These are phyloP conservation scores for Pistacia integerrima DNA, from an alignment of 345 rosid genomes.

Conservation along the genomic window DNA sequence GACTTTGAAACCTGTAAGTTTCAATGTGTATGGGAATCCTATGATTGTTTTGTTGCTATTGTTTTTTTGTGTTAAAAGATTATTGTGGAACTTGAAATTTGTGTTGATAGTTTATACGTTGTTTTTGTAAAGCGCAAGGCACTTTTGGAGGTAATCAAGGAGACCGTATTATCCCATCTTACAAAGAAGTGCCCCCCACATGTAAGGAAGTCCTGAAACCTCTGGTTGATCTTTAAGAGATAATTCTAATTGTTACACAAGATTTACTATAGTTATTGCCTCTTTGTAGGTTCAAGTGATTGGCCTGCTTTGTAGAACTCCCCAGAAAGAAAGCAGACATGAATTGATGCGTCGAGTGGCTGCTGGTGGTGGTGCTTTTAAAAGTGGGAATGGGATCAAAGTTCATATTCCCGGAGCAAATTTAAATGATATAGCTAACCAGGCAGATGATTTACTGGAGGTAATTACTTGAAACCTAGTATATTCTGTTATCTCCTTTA, in stretches of 20 bases:
- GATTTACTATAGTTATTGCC: neutral
- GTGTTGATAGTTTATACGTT: constrained; percentile 23
- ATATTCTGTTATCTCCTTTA: constrained; percentile 3
- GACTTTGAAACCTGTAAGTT: neutral
- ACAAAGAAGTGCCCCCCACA: constrained; percentile 88
- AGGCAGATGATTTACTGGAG: constrained; percentile 94
- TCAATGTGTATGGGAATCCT: neutral
- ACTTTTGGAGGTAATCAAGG: constrained; percentile 83
- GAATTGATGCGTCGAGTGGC: constrained; percentile 92
- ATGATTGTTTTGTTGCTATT: neutral
- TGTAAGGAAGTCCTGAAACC: constrained; percentile 44
- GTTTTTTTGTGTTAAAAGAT: neutral
- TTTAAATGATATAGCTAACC: constrained; percentile 86
- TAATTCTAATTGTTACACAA: neutral
- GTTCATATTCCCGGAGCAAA: constrained; percentile 91
- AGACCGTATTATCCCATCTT: constrained; percentile 82
- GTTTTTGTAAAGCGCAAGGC: constrained; percentile 65
- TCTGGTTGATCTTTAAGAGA: neutral
- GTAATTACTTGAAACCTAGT: constrained; percentile 32
- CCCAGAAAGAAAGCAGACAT: constrained; percentile 80
- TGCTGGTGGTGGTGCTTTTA: constrained; percentile 90
- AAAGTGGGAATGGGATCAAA: constrained; percentile 67
- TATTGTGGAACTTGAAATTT: constrained; percentile 11
- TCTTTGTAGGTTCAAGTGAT: constrained; percentile 76
- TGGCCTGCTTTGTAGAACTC: constrained; percentile 94